Evolutionary conservation across 495 filamentous ascomycete genomes (phyloP).

Genomic region (Lichenothelia convexa): DNA sequence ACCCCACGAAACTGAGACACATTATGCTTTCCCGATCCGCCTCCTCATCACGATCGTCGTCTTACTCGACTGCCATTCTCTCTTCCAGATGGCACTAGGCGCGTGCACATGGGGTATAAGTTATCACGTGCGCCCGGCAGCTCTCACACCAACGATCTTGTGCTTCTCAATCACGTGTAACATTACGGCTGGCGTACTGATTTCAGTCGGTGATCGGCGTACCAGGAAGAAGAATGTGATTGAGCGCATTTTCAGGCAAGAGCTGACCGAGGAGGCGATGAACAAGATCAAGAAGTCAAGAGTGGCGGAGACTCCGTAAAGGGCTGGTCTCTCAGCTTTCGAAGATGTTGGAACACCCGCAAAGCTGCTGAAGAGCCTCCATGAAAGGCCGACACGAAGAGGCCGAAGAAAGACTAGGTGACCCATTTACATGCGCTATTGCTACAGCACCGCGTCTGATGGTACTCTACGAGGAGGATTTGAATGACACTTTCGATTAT

Average conservation of each 20-base stretch:
- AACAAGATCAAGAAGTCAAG: constrained; percentile 48
- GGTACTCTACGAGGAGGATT: no score
- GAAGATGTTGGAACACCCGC: no score
- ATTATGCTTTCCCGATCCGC: constrained; percentile 57
- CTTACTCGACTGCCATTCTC: constrained; percentile 55
- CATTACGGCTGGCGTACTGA: constrained; percentile 49
- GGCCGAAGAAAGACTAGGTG: no score
- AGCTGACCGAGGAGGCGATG: constrained; percentile 55
- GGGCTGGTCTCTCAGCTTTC: no score
- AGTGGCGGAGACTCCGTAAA: constrained; percentile 29
- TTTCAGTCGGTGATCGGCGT: constrained; percentile 49
- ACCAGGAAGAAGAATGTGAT: constrained; percentile 70
- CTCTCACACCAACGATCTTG: constrained; percentile 60
- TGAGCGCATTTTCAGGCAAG: constrained; percentile 52
- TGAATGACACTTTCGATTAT: no score
- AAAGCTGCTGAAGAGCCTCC: no score
- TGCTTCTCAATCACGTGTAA: constrained; percentile 58
- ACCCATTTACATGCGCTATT: no score
- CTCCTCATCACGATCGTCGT: constrained; percentile 52
- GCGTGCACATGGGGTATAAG: constrained; percentile 55
- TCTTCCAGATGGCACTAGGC: constrained; percentile 59
- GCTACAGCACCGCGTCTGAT: no score
- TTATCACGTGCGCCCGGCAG: constrained; percentile 41
- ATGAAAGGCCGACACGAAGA: no score
- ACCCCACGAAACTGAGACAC: constrained; percentile 63